These are phyloP conservation scores for Viridothelium virens DNA, from an alignment of 495 filamentous ascomycete species.

Conservation along the genomic window DNA sequence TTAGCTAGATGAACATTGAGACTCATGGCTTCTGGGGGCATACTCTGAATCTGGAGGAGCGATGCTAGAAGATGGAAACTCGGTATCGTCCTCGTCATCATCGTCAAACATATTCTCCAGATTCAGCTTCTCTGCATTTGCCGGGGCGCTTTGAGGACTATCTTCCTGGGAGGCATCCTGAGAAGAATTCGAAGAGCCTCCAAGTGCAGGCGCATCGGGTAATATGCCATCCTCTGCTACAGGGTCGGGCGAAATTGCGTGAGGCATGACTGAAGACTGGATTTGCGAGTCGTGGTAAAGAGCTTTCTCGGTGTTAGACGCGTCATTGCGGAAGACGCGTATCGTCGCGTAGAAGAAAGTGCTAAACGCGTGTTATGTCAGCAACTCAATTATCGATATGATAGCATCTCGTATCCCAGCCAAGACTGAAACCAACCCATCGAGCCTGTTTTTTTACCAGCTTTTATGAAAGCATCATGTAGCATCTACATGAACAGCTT, in stretches of 20 bases:
- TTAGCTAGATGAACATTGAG: not conserved
- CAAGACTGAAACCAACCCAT: not conserved
- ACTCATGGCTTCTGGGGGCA: not conserved
- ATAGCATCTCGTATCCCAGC: not conserved
- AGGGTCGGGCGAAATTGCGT: conserved; percentile 22
- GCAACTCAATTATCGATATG: not conserved
- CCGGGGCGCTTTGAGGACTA: not conserved
- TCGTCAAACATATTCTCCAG: conserved; percentile 76
- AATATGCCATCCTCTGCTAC: conserved; percentile 20
- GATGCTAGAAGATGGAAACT: conserved; percentile 64
- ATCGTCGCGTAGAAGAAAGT: not conserved
- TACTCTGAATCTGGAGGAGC: conserved; percentile 31
- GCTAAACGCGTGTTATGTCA: conserved; percentile 1
- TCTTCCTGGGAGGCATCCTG: not conserved
- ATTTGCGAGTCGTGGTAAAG: not conserved
- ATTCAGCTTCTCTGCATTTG: conserved; percentile 34
- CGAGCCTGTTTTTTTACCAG: not conserved
- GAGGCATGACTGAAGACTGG: conserved; percentile 24
- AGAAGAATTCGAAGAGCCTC: not conserved
- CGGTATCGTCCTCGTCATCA: conserved; percentile 68
- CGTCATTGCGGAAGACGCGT: not conserved
- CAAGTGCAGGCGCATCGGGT: conserved; percentile 18
- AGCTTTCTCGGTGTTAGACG: not conserved
- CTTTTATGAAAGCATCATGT: not conserved
- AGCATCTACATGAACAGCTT: not conserved